Evolutionary conservation across 192 early-diverging fungal species (phyloP), one percentile per base, ranked within the genome.

Genomic region (Chytriomyces hyalinus): DNA sequence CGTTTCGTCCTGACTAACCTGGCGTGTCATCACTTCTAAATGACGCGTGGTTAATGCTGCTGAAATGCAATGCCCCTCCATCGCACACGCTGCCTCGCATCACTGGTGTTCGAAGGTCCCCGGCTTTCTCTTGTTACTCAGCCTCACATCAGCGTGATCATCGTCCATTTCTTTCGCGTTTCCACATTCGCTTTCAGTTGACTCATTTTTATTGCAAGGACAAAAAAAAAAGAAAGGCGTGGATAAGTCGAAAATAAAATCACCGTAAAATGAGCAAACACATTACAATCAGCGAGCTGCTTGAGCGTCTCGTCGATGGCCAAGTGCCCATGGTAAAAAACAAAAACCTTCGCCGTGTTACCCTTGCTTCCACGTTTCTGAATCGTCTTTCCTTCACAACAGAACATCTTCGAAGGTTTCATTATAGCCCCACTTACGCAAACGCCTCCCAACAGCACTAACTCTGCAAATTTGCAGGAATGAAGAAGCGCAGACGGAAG

Each of bases 381-480:
- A 26, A 26, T 26, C 24, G 24, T 26, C 24, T 26, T 22, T 45
- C 13, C 7, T 13, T 59, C 10, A 13, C 59, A n/a, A 24, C 47
- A 72, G 70, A 50, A n/a, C 53, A 61, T 72, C 48, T 72, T 72
- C 28, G 70, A 72, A 22, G 70, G 70, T 51, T 50, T 60, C 15
- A 20, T 17, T 28, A 20, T 10, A 7, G 6, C 10, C 6, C 50
- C 28, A 17, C 10, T 15, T 20, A 24, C 48, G 2, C 13, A n/a
- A 24, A 0, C 0, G 0, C 13, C 47, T 0, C 13, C 13, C 7
- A 59, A 28, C 50, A 20, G n/a, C 22, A 13, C 7, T 13, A 59
- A 77, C 77, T 5, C 26, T 71, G 24, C 78, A 80, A 65, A 83
- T 80, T 61, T 79, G 80, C 67, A 84, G 78, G 79, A 81, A 79